These are phyloP conservation scores for Canavalia gladiata DNA, from an alignment of 306 rosid species.

Conservation along the genomic window DNA sequence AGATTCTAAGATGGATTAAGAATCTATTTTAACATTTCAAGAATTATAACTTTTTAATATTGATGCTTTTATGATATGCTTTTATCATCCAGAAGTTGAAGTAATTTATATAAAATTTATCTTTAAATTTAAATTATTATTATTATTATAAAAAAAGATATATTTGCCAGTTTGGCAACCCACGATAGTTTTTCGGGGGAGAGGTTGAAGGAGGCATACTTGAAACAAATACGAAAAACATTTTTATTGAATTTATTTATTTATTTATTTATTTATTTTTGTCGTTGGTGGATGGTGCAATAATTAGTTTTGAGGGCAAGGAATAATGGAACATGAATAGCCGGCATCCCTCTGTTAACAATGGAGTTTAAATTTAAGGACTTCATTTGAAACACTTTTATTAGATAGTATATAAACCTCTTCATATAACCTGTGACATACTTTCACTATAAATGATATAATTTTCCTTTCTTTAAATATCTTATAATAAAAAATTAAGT, in stretches of 20 bases:
- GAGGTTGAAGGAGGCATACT: no score
- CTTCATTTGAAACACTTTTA: background rate
- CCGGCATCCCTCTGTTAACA: background rate
- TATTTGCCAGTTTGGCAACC: background rate
- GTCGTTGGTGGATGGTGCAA: background rate
- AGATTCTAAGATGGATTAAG: background rate
- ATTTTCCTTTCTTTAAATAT: background rate
- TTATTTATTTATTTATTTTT: background rate
- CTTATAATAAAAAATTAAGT: conserved; percentile 6
- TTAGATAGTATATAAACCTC: background rate
- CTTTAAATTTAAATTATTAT: no score
- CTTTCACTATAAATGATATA: background rate
- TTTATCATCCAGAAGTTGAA: no score
- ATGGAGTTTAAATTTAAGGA: background rate
- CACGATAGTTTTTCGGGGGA: background rate
- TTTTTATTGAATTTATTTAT: background rate
- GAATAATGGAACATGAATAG: background rate
- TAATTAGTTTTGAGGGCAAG: no score
- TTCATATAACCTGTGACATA: conserved; percentile 20
- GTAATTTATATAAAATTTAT: no score
- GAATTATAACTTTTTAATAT: background rate
- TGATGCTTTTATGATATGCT: background rate
- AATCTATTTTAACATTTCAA: background rate
- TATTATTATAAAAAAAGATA: no score
- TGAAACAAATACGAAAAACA: background rate